phyloP scores from a whole-genome alignment of 164 flowering plant species.

The Vitis labrusca region DNA sequence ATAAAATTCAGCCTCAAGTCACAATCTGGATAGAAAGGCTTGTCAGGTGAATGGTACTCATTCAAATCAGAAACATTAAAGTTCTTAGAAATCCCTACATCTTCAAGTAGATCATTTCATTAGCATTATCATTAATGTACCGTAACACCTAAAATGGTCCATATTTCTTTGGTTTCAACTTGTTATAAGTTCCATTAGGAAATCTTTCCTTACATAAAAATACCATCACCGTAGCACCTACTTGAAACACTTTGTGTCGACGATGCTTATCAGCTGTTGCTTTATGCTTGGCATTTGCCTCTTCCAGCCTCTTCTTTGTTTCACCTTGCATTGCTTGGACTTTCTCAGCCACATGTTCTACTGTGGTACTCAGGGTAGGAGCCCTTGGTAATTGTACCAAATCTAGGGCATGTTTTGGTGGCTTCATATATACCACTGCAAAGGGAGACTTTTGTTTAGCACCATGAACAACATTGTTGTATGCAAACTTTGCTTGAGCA shows the following conservation, averaged over 20 bases:
- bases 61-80: neutral
- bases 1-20: too few relatives aligned
- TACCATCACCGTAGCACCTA: conserved; percentile 9
- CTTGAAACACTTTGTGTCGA: neutral
- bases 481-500: conserved; percentile 2
- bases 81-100: neutral
- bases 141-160: neutral
- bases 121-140: neutral
- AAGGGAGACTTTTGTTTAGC: neutral
- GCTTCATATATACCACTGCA: neutral
- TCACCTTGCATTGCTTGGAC: neutral
- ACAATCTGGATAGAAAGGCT: too few relatives aligned
- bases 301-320: neutral
- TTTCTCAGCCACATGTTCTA: neutral
- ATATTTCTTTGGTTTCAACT: neutral
- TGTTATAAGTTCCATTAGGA: neutral
- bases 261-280: conserved; percentile 1
- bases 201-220: conserved; percentile 6
- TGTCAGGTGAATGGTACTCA: neutral
- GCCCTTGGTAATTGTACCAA: neutral
- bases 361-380: neutral
- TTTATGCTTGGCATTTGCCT: neutral
- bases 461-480: neutral
- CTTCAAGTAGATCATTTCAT: neutral
- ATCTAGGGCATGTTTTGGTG: conserved; percentile 5